Evolutionary conservation across 2,329 filamentous ascomycete genomes (phyloP), one percentile per base, ranked within the genome.

Genomic region (Fusarium praegraminearum): DNA sequence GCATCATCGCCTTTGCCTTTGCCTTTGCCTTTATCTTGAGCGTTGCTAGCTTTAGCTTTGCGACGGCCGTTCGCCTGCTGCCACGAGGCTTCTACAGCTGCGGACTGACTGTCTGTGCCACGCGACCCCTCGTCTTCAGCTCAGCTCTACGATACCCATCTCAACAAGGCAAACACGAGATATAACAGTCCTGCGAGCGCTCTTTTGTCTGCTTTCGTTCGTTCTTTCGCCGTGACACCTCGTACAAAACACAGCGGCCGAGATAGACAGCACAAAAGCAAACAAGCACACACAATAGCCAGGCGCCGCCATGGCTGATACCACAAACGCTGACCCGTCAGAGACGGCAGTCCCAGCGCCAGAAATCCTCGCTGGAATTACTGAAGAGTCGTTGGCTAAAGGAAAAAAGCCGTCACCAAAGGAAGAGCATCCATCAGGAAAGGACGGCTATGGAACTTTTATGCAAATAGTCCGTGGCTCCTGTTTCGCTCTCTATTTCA

Each of bases 401-500:
- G 15, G 51, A 20, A 32, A 49, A 26, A 52, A 28, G 2, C 56
- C 66, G 13, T 44, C 41, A 7, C 59, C 26, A 52, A 65, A 36
- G 61, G 69, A 54, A 66, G 69, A 60, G 33, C 87, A 90, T 74
- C 87, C 87, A 0, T 86, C 86, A 3, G 87, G 87, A n/a, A 83
- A 83, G 57, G 78, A 82, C 55, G 83, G 85, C 62, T 83, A 90
- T 77, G 84, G 86, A 49, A 76, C 78, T 11, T 72, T 82, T 16
- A 81, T 84, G 63, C 85, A 88, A 71, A 70, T 85, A 26, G 51
- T 89, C 40, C 83, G 88, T n/a, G 84, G 84, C 40, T 53, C 85
- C n/a, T 79, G 82, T 12, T 83, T 89, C 64, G 76, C 74, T 24
- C 35, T 85, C 64, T 90, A 89, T 76, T 89, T 90, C 72, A 69